Evolutionary conservation across 2,329 filamentous ascomycete genomes (phyloP).

Genomic region (Beauveria asiatica): DNA sequence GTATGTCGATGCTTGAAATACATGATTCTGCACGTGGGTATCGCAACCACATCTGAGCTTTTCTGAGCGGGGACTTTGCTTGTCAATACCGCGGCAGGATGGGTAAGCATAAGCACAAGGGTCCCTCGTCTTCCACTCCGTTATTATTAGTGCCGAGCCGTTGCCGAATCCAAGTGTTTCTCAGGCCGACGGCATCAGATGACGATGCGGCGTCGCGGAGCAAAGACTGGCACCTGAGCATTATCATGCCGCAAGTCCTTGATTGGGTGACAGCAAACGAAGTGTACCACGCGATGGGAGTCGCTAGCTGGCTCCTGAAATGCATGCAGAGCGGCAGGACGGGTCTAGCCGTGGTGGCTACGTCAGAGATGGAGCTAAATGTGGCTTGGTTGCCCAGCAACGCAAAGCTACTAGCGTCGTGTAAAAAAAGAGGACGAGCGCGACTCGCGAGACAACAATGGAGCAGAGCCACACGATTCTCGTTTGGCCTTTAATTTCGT

Average conservation of each 20-base stretch:
- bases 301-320: not conserved
- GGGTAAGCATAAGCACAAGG: too few species aligned
- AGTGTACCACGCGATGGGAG: not conserved
- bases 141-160: too few species aligned
- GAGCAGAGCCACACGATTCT: not conserved
- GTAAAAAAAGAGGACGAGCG: not conserved
- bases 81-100: too few species aligned
- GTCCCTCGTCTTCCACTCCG: too few species aligned
- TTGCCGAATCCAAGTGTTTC: too few species aligned
- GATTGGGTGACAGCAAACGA: not conserved
- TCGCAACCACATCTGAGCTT: too few species aligned
- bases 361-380: constrained; percentile 1
- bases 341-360: constrained; percentile 7
- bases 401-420: not conserved
- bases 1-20: too few species aligned
- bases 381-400: not conserved
- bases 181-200: too few species aligned
- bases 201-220: not conserved
- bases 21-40: too few species aligned
- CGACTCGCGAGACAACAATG: constrained; percentile 1
- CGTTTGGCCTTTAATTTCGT: too few species aligned
- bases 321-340: constrained; percentile 1
- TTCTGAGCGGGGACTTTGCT: too few species aligned
- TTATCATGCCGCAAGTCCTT: not conserved
- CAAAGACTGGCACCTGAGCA: too few species aligned